phyloP scores from a whole-genome alignment of 2,329 filamentous ascomycete species.

The Scedosporium apiospermum region DNA sequence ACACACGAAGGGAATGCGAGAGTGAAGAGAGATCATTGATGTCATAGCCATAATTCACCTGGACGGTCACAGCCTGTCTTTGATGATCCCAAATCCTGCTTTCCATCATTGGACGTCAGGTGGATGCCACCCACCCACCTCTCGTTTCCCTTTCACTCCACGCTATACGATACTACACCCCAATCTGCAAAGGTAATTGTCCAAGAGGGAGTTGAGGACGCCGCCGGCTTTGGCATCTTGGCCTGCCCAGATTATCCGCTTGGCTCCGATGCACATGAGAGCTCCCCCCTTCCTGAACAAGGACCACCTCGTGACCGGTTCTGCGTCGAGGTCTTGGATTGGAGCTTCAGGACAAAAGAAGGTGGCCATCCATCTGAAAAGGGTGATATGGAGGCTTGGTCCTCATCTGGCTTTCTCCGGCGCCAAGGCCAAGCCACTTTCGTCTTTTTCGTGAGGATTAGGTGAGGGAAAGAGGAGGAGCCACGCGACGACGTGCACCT shows the following conservation, averaged over 20 bases:
- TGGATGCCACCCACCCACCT: not conserved
- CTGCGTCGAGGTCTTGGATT: not conserved
- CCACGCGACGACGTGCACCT: constrained; percentile 1
- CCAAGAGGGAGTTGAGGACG: not conserved
- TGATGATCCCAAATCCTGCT: not conserved
- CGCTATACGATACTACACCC: not conserved
- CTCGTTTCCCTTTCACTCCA: not conserved
- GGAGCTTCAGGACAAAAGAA: not conserved
- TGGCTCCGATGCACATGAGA: not conserved
- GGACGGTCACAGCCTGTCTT: not conserved
- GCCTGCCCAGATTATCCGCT: not conserved
- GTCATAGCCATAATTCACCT: too few species aligned
- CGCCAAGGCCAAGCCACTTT: constrained; percentile 1
- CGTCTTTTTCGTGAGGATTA: not conserved
- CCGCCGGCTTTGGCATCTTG: not conserved
- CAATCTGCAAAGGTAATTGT: not conserved
- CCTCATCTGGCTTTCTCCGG: not conserved
- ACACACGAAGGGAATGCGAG: too few species aligned
- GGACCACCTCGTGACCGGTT: not conserved
- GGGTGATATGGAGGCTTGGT: not conserved
- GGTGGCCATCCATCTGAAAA: not conserved
- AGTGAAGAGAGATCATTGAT: too few species aligned
- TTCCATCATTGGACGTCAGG: not conserved
- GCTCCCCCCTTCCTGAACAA: not conserved
- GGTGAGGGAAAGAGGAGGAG: not conserved